A percentile compares a stretch with the other conserved stretches of the same genome.
Conservation (phyloP, 371 early-diverging fungal species). For the Conidiobolus incongruus region DNA sequence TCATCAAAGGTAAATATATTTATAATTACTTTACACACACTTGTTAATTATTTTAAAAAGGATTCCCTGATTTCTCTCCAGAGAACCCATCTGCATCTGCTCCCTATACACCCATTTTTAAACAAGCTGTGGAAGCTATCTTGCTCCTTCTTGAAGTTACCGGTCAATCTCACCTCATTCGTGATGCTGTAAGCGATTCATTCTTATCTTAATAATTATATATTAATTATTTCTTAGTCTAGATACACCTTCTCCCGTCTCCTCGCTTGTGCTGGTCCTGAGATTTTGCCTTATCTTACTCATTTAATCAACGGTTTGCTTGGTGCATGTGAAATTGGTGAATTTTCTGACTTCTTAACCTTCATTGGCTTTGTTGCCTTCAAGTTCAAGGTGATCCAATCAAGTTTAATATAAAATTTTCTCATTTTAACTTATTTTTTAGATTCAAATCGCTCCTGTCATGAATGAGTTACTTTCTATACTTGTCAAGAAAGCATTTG, state of each 20-base stretch:
- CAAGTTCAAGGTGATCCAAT: constrained; percentile 53
- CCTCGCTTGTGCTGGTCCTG: constrained; percentile 64
- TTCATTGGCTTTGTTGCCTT: constrained; percentile 63
- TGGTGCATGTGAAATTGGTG: constrained; percentile 44
- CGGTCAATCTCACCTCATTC: constrained; percentile 38
- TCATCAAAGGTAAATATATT: constrained; percentile 39
- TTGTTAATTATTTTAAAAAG: constrained; percentile 9
- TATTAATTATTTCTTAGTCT: constrained; percentile 13
- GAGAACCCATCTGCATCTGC: constrained; percentile 13
- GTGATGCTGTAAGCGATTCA: constrained; percentile 39
- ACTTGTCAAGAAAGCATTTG: constrained; percentile 58
- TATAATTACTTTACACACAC: not conserved
- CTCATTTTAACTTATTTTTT: constrained; percentile 1
- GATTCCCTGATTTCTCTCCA: constrained; percentile 53
- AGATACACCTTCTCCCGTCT: constrained; percentile 70
- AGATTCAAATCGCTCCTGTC: constrained; percentile 24
- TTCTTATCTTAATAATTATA: not conserved
- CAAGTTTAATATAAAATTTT: not conserved
- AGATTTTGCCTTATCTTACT: constrained; percentile 57
- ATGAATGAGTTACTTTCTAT: constrained; percentile 59
- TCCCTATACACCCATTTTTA: constrained; percentile 41
- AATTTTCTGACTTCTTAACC: constrained; percentile 68
- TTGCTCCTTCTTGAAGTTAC: constrained; percentile 47
- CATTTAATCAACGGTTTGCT: constrained; percentile 57
- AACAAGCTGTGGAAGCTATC: constrained; percentile 61